phyloP scores from a whole-genome alignment of 73 alveolate genomes.

The Paramecium biaurelia region DNA sequence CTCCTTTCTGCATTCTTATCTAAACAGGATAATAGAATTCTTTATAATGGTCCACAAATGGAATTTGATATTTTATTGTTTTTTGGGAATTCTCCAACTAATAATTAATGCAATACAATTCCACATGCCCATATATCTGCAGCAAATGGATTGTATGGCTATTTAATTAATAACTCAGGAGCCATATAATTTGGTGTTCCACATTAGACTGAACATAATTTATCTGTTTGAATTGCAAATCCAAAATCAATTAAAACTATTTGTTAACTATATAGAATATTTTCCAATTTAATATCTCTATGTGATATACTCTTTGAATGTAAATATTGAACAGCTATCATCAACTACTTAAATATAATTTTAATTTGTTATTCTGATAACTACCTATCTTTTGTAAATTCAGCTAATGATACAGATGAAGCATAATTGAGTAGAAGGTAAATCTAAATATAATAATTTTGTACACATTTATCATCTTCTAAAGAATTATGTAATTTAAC shows the following conservation, averaged over 20 bases:
- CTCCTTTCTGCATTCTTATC: conserved; percentile 16
- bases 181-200: conserved; percentile 51
- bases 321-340: not conserved
- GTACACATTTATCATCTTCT: conserved; percentile 28
- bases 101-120: not conserved
- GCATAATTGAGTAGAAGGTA: not conserved
- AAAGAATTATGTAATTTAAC: not conserved
- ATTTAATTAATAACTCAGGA: not conserved
- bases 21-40: not conserved
- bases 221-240: conserved; percentile 26
- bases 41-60: not conserved
- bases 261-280: conserved; percentile 27
- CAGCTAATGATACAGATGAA: conserved; percentile 40
- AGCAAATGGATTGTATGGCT: conserved; percentile 20
- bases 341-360: conserved; percentile 22
- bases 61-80: not conserved
- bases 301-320: not conserved
- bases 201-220: not conserved
- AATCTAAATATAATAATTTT: not conserved
- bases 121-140: conserved; percentile 49
- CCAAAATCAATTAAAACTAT: conserved; percentile 41
- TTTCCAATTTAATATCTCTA: conserved; percentile 34
- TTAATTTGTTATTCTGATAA: not conserved
- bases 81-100: conserved; percentile 1
- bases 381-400: not conserved